Percentiles rank a stretch among this genome's conserved stretches.
Conservation (phyloP, 2,329 filamentous ascomycete species). For the Colletotrichum acutatum region DNA sequence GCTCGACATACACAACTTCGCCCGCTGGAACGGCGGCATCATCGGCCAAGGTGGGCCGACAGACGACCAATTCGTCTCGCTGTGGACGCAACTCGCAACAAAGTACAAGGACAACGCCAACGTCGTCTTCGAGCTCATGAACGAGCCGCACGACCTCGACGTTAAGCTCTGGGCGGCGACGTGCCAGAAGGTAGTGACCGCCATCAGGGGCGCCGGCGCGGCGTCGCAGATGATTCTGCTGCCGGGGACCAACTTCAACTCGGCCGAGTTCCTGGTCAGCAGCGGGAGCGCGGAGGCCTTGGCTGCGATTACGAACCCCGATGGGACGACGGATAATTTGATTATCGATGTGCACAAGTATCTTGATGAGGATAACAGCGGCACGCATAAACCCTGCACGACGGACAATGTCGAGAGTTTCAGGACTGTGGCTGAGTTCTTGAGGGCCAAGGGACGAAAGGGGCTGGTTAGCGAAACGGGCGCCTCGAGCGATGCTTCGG, state of each 20-base stretch:
- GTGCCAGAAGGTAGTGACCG: constrained; percentile 71
- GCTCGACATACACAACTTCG: constrained; percentile 69
- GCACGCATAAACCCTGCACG: constrained; percentile 61
- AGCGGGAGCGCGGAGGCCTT: constrained; percentile 63
- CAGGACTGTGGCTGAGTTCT: constrained; percentile 55
- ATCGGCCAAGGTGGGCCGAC: constrained; percentile 74
- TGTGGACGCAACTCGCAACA: constrained; percentile 69
- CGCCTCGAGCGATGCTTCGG: constrained; percentile 53
- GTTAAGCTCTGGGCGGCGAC: constrained; percentile 68
- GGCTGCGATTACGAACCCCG: constrained; percentile 65
- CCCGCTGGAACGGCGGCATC: constrained; percentile 69
- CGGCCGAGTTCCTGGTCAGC: constrained; percentile 58
- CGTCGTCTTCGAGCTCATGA: constrained; percentile 75
- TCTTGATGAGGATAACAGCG: constrained; percentile 67
- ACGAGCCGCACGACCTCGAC: constrained; percentile 73
- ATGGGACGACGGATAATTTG: constrained; percentile 66
- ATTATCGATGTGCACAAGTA: constrained; percentile 71
- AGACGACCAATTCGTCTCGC: constrained; percentile 65
- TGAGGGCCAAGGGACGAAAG: constrained; percentile 58
- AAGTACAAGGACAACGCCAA: constrained; percentile 66
- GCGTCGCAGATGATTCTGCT: constrained; percentile 71
- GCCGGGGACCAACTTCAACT: constrained; percentile 70
- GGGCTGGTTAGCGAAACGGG: constrained; percentile 66
- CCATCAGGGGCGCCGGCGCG: constrained; percentile 74
- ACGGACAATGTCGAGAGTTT: constrained; percentile 64